These are phyloP conservation scores for Exophiala calicioides DNA, from an alignment of 2,329 filamentous ascomycete genomes.

Conservation along the genomic window DNA sequence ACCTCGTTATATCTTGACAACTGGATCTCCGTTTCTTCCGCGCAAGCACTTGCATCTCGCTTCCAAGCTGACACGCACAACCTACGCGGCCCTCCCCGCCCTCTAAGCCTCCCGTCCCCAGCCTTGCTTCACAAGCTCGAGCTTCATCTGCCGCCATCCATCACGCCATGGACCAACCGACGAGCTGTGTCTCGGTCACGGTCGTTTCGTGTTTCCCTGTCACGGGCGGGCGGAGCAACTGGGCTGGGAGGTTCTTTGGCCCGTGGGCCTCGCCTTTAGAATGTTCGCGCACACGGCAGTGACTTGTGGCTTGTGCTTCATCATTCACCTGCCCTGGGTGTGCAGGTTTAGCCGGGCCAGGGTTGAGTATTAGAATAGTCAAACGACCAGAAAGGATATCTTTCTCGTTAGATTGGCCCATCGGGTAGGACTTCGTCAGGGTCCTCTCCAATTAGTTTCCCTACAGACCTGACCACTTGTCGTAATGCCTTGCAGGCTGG, in stretches of 20 bases:
- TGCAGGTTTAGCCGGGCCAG: background rate
- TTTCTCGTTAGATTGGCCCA: conserved; percentile 26
- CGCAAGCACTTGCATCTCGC: background rate
- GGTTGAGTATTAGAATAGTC: background rate
- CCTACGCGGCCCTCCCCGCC: conserved; percentile 2
- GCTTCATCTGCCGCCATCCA: conserved; percentile 12
- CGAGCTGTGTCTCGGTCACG: background rate
- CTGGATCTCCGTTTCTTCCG: background rate
- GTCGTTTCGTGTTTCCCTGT: too few species aligned
- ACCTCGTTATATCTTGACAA: background rate
- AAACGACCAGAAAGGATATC: conserved; percentile 1
- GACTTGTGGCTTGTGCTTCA: too few species aligned
- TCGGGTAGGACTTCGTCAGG: conserved; percentile 51
- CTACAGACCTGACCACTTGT: conserved; percentile 74
- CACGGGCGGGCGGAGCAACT: too few species aligned
- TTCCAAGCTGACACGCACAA: background rate
- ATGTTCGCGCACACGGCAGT: too few species aligned
- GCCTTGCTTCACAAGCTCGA: background rate
- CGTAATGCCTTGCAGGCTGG: conserved; percentile 83
- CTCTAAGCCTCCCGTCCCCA: background rate
- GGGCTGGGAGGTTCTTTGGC: too few species aligned
- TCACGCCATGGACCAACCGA: background rate
- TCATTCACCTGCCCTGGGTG: too few species aligned
- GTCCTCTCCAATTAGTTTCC: conserved; percentile 64
- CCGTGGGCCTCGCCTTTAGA: too few species aligned